A percentile compares a stretch with the other conserved stretches of the same genome.
phyloP scores from a whole-genome alignment of 2,329 filamentous ascomycete genomes.

The Penicillium crustosum region DNA sequence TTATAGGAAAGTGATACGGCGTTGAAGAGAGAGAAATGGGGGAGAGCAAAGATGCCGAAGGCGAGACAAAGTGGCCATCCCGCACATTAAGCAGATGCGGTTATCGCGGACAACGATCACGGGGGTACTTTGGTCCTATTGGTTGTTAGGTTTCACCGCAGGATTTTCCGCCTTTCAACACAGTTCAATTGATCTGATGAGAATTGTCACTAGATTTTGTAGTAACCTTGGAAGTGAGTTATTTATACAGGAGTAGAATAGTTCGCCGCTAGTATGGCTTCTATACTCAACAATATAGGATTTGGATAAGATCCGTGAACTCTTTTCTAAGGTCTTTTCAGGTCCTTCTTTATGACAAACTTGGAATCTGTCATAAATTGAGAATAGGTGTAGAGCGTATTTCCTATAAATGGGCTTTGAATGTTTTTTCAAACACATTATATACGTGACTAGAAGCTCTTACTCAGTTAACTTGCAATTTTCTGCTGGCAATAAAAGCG shows the following conservation, averaged over 20 bases:
- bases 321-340: neutral
- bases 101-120: neutral
- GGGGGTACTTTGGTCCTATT: neutral
- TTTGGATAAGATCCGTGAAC: neutral
- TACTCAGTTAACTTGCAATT: neutral
- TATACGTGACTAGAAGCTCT: neutral
- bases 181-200: too few species aligned
- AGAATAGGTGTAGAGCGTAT: neutral
- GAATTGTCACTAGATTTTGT: neutral
- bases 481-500: neutral
- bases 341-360: neutral
- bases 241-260: neutral
- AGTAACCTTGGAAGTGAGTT: too few species aligned
- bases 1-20: slow-evolving; percentile 13
- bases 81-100: slow-evolving; percentile 12
- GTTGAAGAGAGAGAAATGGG: slow-evolving; percentile 13
- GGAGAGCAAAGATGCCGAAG: slow-evolving; percentile 6
- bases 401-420: neutral
- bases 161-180: neutral
- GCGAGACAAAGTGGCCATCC: slow-evolving; percentile 20
- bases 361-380: neutral
- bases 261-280: neutral
- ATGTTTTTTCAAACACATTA: neutral
- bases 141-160: neutral
- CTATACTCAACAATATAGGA: neutral